A percentile compares a stretch with the other conserved stretches of the same genome.
Evolutionary conservation across 768 basidiomycete species (phyloP).

Genomic region (Macrolepiota fuliginosa): DNA sequence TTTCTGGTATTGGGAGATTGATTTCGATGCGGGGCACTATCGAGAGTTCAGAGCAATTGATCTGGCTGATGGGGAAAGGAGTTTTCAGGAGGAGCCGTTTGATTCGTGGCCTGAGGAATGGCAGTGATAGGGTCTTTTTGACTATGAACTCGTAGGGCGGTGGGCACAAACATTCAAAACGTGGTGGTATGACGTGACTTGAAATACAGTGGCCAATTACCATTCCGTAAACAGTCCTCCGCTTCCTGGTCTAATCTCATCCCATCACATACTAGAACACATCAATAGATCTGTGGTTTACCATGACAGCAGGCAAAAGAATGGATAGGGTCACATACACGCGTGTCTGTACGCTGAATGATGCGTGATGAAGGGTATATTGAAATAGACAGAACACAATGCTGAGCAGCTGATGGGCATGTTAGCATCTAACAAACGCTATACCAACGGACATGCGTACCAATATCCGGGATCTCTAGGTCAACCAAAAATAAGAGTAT

Average conservation of each 20-base stretch:
- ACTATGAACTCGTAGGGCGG: too few relatives aligned
- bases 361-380: neutral
- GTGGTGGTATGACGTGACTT: too few relatives aligned
- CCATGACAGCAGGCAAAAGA: too few relatives aligned
- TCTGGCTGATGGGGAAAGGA: neutral
- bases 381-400: neutral
- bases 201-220: too few relatives aligned
- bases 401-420: neutral
- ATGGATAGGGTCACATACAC: too few relatives aligned
- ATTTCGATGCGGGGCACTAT: neutral
- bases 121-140: too few relatives aligned
- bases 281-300: too few relatives aligned
- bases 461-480: neutral
- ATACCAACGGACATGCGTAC: neutral
- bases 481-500: neutral
- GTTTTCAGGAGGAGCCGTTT: neutral
- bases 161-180: too few relatives aligned
- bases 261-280: too few relatives aligned
- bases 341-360: too few relatives aligned
- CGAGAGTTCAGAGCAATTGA: neutral
- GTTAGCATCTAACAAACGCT: neutral
- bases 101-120: neutral
- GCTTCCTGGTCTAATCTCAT: too few relatives aligned
- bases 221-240: too few relatives aligned
- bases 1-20: neutral